phyloP scores from a whole-genome alignment of 73 alveolate genomes.

The Paraurostyla sp. region DNA sequence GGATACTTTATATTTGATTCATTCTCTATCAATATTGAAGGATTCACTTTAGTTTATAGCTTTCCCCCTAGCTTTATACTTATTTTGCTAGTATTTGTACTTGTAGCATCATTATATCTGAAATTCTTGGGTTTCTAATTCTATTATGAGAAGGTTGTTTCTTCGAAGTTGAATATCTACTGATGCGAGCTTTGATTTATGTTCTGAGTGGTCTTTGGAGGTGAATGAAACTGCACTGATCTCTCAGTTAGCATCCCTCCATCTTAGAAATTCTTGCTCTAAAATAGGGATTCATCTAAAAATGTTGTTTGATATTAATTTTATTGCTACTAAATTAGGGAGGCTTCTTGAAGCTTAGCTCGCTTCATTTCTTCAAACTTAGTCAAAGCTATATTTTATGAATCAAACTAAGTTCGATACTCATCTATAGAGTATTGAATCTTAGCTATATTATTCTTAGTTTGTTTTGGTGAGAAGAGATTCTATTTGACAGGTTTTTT shows the following conservation, averaged over 20 bases:
- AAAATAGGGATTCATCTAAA: not conserved
- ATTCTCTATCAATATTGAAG: not conserved
- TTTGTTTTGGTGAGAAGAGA: too few species aligned
- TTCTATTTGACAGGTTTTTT: too few species aligned
- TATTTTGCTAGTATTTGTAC: not conserved
- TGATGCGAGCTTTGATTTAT: not conserved
- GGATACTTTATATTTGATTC: not conserved
- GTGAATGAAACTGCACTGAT: not conserved
- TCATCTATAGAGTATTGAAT: not conserved
- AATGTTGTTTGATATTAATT: not conserved
- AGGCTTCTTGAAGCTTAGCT: not conserved
- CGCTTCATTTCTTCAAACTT: conserved; percentile 8
- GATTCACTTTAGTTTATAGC: not conserved
- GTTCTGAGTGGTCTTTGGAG: not conserved
- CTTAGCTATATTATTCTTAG: not conserved
- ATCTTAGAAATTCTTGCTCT: not conserved
- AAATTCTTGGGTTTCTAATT: not conserved
- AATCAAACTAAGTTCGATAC: conserved; percentile 7
- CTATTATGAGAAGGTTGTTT: not conserved
- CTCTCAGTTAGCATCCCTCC: not conserved
- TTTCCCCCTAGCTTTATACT: not conserved
- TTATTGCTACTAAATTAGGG: not conserved
- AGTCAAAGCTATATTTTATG: conserved; percentile 19
- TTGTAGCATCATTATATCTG: not conserved
- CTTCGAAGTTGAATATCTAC: not conserved